phyloP scores from a whole-genome alignment of 768 basidiomycete genomes.

The Piloderma croceum region DNA sequence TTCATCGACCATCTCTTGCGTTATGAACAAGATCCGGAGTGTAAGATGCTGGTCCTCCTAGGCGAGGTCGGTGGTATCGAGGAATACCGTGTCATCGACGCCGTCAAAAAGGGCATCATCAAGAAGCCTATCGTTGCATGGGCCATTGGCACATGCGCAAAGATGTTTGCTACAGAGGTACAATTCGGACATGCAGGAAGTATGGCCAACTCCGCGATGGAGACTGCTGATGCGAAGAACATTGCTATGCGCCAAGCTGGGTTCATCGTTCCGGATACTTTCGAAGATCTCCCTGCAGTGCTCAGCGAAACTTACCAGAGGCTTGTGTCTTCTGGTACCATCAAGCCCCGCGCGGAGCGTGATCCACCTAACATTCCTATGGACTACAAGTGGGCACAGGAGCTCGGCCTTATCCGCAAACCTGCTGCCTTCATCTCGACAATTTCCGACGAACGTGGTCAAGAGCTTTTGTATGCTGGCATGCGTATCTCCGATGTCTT shows the following conservation, averaged over 20 bases:
- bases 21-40: constrained; percentile 94
- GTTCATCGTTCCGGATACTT: constrained; percentile 95
- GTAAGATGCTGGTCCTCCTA: constrained; percentile 98
- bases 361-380: constrained; percentile 97
- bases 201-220: constrained; percentile 95
- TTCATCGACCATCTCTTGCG: constrained; percentile 99
- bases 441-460: constrained; percentile 98
- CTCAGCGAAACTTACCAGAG: constrained; percentile 80
- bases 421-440: constrained; percentile 98
- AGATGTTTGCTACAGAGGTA: constrained; percentile 99
- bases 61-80: constrained; percentile 99
- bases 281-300: constrained; percentile 88
- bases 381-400: constrained; percentile 99
- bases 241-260: constrained; percentile 89
- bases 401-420: constrained; percentile 96
- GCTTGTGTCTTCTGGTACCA: constrained; percentile 64
- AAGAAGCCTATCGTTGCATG: constrained; percentile 99
- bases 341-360: constrained; percentile 69
- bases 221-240: constrained; percentile 99
- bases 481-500: constrained; percentile 99
- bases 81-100: constrained; percentile 98
- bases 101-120: constrained; percentile 88
- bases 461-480: constrained; percentile 96
- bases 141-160: constrained; percentile 99
- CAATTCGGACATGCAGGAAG: constrained; percentile 99